Conservation (phyloP, 2,329 filamentous ascomycete species). For the Emergomyces pasteurianus region DNA sequence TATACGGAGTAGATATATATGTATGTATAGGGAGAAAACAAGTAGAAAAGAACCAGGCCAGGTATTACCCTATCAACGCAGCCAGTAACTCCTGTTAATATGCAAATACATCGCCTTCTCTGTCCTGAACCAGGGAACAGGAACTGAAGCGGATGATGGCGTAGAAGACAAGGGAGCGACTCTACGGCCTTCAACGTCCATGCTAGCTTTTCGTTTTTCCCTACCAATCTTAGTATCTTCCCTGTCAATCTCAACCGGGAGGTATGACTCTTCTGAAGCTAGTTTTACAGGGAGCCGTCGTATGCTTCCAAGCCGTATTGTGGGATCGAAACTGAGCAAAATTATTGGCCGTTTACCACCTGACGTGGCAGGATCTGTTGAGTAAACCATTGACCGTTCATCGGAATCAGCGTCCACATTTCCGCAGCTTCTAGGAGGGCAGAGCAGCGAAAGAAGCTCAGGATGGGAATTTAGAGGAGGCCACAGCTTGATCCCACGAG, state of each 20-base stretch:
- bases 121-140: slow-evolving; percentile 7
- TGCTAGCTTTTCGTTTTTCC: background rate
- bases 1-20: background rate
- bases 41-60: background rate
- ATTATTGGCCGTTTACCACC: slow-evolving; percentile 9
- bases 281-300: slow-evolving; percentile 2
- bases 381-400: slow-evolving; percentile 11
- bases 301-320: slow-evolving; percentile 8
- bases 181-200: background rate
- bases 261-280: background rate
- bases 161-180: background rate
- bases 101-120: slow-evolving; percentile 8
- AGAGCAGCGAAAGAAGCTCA: slow-evolving; percentile 28
- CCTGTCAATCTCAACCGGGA: slow-evolving; percentile 1
- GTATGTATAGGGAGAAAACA: background rate
- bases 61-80: slow-evolving; percentile 7
- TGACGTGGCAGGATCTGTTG: slow-evolving; percentile 2
- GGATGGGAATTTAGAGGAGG: slow-evolving; percentile 28
- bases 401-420: slow-evolving; percentile 10
- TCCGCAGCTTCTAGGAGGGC: slow-evolving; percentile 23
- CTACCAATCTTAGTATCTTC: background rate
- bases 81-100: slow-evolving; percentile 11
- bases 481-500: slow-evolving; percentile 31
- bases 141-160: background rate
- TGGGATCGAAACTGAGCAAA: slow-evolving; percentile 12